These are phyloP conservation scores for Aspergillus ellipticus DNA, from an alignment of 495 filamentous ascomycete genomes.

Conservation along the genomic window DNA sequence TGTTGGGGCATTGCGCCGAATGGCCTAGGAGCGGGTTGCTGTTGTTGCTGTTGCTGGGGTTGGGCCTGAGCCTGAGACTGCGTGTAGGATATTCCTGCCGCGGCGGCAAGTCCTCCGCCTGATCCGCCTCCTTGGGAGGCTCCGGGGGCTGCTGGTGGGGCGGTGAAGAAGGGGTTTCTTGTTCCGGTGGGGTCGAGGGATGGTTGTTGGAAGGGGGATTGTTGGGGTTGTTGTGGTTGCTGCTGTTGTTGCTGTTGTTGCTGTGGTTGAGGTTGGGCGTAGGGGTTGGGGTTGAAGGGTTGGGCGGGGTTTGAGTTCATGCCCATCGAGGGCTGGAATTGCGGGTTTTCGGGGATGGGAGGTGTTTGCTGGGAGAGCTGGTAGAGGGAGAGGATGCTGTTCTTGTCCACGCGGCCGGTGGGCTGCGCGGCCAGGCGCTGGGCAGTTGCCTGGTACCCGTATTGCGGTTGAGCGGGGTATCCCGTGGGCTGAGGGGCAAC, in stretches of 20 bases:
- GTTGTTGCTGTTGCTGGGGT: conserved; percentile 11
- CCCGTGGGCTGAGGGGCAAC: conserved; percentile 26
- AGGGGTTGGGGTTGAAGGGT: conserved; percentile 22
- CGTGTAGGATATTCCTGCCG: neutral
- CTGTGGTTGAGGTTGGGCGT: conserved; percentile 23
- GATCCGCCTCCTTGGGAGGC: neutral
- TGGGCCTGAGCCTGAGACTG: conserved; percentile 17
- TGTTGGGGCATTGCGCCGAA: no score
- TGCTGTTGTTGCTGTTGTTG: conserved; percentile 15
- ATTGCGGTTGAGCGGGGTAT: conserved; percentile 27
- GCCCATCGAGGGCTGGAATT: conserved; percentile 18
- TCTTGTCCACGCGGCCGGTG: conserved; percentile 63
- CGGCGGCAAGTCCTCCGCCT: neutral
- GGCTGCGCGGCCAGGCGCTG: conserved; percentile 42
- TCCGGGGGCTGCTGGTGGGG: neutral
- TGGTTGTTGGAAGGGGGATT: conserved; percentile 19
- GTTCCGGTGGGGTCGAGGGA: conserved; percentile 14
- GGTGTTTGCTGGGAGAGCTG: conserved; percentile 68
- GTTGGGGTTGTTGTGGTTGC: conserved; percentile 28
- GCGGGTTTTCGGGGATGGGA: conserved; percentile 31
- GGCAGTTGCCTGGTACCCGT: conserved; percentile 26
- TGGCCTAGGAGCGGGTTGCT: no score
- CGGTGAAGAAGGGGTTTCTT: conserved; percentile 41
- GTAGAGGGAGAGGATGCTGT: conserved; percentile 83
- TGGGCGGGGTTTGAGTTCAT: conserved; percentile 14